Base-by-base conservation (phyloP, 352 stramenopile species). In the Phytophthora boehmeriae region DNA sequence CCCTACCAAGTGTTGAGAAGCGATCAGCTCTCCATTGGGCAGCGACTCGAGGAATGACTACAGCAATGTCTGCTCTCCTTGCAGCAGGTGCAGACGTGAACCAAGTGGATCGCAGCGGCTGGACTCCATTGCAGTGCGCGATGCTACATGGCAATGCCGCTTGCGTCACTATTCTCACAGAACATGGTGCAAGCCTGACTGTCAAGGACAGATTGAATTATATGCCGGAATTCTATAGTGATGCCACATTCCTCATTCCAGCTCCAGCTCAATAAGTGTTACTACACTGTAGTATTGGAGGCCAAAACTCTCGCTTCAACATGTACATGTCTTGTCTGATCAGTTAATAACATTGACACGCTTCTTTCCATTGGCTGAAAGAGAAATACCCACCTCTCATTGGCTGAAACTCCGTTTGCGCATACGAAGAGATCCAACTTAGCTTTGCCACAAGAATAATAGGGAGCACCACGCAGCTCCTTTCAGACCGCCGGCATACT, bases 1-100 rank as follows among this genome's bases (percentile, higher is more conserved):
- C 41, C 0, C 46, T 81, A 14, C 41, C 68, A 1, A 90, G 63
- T 23, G 56, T 47, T 4, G 75, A 89, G 63, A 71, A 77, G 2
- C 78, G 84, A 0, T 87, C 82, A 1, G 81, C 82, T 8, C 28
- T 93, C 9, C 84, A 93, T 25, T 92, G 82, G 84, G 80, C 84
- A 38, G 77, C 70, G 1, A 71, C 59, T 25, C 71, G 84, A 22
- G 76, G 75, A 0, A 92, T 89, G 78, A 49, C 63, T 5, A 32
- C 42, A 2, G 66, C 59, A 9, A 54, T 79, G 16, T 25, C 27
- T 0, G 49, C 63, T 2, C 50, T 93, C 4, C 36, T 92, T 1
- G 59, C 52, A 2, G 60, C 63, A 2, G 76, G 76, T 2, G 68
- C 68, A 17, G 57, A 72, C 17, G 57, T 74, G 8, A 54, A 80